These are phyloP conservation scores for Trichosporon inkin DNA, from an alignment of 1,284 basidiomycete species.

Conservation along the genomic window DNA sequence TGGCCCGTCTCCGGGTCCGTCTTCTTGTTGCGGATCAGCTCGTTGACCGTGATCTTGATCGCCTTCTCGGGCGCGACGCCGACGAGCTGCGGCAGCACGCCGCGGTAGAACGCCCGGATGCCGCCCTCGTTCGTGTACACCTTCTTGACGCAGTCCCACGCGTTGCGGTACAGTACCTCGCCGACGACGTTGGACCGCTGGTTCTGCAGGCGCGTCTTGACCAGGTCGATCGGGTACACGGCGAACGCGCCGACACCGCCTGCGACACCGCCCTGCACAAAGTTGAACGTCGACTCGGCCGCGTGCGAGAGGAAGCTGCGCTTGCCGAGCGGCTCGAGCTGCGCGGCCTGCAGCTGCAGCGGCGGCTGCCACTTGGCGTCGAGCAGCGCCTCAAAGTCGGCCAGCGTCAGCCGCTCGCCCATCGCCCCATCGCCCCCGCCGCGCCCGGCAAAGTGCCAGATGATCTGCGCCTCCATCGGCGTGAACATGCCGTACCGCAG, in stretches of 20 bases:
- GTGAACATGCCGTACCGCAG: conserved; percentile 89
- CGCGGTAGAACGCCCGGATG: conserved; percentile 87
- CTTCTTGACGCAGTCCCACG: conserved; percentile 86
- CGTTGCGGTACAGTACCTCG: conserved; percentile 90
- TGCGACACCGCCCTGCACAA: conserved; percentile 84
- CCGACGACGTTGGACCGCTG: conserved; percentile 92
- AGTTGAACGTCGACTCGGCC: conserved; percentile 73
- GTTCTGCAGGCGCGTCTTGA: conserved; percentile 90
- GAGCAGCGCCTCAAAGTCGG: conserved; percentile 84
- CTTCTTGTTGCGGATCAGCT: conserved; percentile 74
- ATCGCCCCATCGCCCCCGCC: conserved; percentile 55
- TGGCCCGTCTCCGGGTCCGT: conserved; percentile 93
- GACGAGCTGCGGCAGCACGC: conserved; percentile 89
- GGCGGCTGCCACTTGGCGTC: conserved; percentile 54
- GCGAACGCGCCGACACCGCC: conserved; percentile 67
- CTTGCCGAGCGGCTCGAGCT: conserved; percentile 19
- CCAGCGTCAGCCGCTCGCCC: conserved; percentile 62
- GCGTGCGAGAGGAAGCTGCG: conserved; percentile 44
- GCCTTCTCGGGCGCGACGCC: conserved; percentile 96
- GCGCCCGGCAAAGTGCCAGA: conserved; percentile 90
- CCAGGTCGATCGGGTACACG: conserved; percentile 59
- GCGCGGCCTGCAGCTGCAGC: conserved; percentile 17
- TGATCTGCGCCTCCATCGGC: conserved; percentile 90
- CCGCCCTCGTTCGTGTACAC: conserved; percentile 93
- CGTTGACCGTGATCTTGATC: conserved; percentile 77